Evolutionary conservation across 2,329 filamentous ascomycete genomes (phyloP), one percentile per base, ranked within the genome.

Genomic region (Botrytis squamosa): DNA sequence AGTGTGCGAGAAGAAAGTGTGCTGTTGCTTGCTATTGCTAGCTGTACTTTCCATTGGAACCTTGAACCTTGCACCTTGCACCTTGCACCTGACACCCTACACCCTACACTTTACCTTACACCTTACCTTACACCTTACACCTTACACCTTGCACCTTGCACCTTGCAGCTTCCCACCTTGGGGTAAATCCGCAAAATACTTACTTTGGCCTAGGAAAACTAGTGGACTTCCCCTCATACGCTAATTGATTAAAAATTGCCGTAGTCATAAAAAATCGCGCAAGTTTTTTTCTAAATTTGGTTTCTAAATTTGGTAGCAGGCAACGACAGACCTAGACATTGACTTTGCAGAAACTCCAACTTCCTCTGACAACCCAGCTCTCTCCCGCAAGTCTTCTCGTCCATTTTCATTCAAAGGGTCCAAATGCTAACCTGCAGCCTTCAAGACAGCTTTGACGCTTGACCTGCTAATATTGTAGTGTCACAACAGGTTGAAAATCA

Each of bases 401-500:
- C 25, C 10, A 6, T 40, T 4, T 36, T 40, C 52, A 69, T 57
- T 14, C 3, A 69, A 70, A 49, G 55, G 5, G n/a, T 18, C 46
- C 46, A 25, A 18, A 36, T 38, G 36, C 29, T 44, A 36, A 12
- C 29, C 38, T 44, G 40, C 49, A 71, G 57, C 59, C 70, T 52
- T 42, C 44, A 40, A 40, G 42, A 42, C 0, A 20, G 29, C 12
- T 29, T 38, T 38, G 36, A 72, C 25, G 46, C 52, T 69, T 25
- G 40, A 65, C 10, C 52, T 52, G 57, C 33, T 72, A 40, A 70
- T 68, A 9, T 38, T 9, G 66, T 25, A 44, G 72, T 71, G 55
- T 42, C 40, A 72, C 69, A 42, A 62, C 67, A 73, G 67, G 66
- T 74, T 71, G 60, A 60, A 73, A 62, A n/a, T 20, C 16, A 12